Conservation (phyloP, 1,284 basidiomycete genomes). For the Moniliella sp. region DNA sequence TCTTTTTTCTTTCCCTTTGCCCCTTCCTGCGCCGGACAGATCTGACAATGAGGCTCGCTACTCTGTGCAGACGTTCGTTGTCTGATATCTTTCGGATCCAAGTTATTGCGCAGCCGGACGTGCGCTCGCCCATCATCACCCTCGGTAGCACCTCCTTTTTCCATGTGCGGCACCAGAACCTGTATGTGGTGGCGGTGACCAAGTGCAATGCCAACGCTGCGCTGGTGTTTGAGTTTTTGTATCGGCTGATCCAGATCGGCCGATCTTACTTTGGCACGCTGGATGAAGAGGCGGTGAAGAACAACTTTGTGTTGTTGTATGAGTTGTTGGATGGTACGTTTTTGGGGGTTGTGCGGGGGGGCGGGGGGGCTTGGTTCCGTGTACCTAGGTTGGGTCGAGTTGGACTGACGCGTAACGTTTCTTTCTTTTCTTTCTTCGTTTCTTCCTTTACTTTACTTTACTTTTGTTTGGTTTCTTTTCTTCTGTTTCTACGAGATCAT, state of each 20-base stretch:
- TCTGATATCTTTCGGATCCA: conserved; percentile 43
- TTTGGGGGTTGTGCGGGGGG: no score
- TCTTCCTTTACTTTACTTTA: no score
- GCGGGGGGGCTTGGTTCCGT: no score
- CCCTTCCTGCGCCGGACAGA: background rate
- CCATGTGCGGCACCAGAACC: conserved; percentile 78
- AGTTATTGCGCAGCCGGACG: conserved; percentile 87
- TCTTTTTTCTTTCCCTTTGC: background rate
- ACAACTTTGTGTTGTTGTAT: conserved; percentile 51
- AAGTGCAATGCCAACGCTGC: conserved; percentile 96
- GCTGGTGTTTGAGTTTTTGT: conserved; percentile 89
- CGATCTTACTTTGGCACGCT: conserved; percentile 91
- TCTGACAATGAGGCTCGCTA: background rate
- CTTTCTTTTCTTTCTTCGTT: no score
- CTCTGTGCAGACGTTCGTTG: conserved; percentile 11
- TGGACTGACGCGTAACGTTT: no score
- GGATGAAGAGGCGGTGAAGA: conserved; percentile 92
- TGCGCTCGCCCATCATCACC: conserved; percentile 87
- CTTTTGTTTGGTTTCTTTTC: background rate
- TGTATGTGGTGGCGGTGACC: conserved; percentile 80
- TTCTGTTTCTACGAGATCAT: conserved; percentile 52
- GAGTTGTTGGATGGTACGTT: conserved; percentile 25
- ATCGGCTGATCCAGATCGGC: conserved; percentile 77
- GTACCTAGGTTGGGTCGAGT: no score
- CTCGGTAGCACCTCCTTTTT: conserved; percentile 92